Evolutionary conservation across 805 yeast genomes (phyloP), one percentile per base, ranked within the genome.

Genomic region (Barnettozyma salicaria): DNA sequence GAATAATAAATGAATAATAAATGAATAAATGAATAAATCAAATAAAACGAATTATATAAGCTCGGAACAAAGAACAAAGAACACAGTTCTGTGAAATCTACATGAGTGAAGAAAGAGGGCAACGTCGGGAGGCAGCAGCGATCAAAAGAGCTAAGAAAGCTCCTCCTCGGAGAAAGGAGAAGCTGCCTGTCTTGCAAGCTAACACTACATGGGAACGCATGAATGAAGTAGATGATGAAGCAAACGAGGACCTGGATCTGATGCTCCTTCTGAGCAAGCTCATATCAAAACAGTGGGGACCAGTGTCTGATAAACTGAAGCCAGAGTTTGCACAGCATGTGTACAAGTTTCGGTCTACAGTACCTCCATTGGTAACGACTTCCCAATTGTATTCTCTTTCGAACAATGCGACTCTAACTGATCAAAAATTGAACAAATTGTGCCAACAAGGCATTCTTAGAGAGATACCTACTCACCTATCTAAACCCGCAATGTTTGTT

Each of bases 361-460:
- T 45, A 2, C 56, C 55, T 1, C 27, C 27, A 13, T 5, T 45
- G 9, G 49, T 49, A 1, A 30, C 49, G 3, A 37, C 30, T 19
- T 34, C 39, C 22, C 80, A 75, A 41, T 45, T 76, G 4, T 76
- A 76, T 45, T 58, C 79, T 1, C 45, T 75, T 36, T 63, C 63
- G 11, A 53, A 60, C 18, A 58, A 63, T 28, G 74, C 76, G 43
- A 72, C 80, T 0, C 65, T 61, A 50, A 74, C 75, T 3, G 82
- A 76, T 45, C 60, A 61, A 26, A 58, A 58, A 31, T 50, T 74
- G 2, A 71, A 67, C 37, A 40, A 57, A 11, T 45, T 64, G 26
- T 57, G 63, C 1, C 51, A 65, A 27, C 44, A 55, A 14, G 72
- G 74, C 0, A 34, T 43, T 4, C 28, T 76, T 12, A 19, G 59